Conservation (phyloP, 371 early-diverging fungal genomes). For the Mortierella sp. region DNA sequence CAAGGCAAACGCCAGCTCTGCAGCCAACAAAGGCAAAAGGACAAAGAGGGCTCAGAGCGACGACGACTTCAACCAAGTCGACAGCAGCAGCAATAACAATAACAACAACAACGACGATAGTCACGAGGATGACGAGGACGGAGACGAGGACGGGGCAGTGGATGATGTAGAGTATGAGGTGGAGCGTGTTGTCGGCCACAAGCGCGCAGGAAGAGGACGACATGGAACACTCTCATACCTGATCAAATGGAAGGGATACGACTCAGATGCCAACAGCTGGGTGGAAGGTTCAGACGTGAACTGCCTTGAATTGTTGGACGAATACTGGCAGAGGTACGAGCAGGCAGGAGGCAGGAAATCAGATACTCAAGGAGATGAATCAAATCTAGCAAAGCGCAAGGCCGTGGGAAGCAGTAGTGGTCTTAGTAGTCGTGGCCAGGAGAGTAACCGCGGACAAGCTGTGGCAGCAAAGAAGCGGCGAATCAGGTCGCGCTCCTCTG, state of each 20-base stretch:
- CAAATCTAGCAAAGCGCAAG: neutral
- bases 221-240: neutral
- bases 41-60: neutral
- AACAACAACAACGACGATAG: neutral
- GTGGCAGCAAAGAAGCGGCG: neutral
- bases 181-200: neutral
- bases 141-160: neutral
- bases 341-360: neutral
- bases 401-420: neutral
- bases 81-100: neutral
- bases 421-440: neutral
- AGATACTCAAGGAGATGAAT: neutral
- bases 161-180: neutral
- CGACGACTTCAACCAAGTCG: neutral
- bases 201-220: neutral
- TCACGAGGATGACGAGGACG: neutral
- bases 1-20: neutral
- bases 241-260: conserved; percentile 7
- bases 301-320: neutral
- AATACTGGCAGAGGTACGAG: neutral
- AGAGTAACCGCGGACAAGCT: neutral
- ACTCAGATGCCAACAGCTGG: neutral
- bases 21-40: neutral
- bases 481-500: neutral
- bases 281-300: neutral